Base-by-base conservation (phyloP, 805 yeast genomes). In the Yarrowia alimentaria region DNA sequence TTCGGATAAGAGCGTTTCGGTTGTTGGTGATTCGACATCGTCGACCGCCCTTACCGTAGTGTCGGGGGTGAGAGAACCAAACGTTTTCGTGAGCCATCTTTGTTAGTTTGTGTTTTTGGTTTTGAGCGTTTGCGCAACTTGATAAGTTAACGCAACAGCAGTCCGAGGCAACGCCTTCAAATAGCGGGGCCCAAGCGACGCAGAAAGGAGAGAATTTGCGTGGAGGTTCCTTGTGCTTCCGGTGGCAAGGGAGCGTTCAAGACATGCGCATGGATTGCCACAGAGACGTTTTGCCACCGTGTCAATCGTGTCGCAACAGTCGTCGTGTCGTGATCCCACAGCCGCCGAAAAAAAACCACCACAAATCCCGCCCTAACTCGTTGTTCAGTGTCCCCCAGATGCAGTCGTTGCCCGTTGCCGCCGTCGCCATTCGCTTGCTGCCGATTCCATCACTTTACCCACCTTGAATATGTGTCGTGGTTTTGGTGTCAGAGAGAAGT, bases 1-100 rank as follows among this genome's bases (percentile, higher is more conserved):
- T 93, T 88, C 99, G 91, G 83, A 93, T 87, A 76, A 93, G 86
- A 83, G 98, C 98, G 68, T 87, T 76, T 90, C 91, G 97, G 77
- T 98, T 87, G 69, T 95, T 81, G 75, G 96, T 88, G 81, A 91
- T 90, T 77, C 98, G 93, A 83, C 98, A 93, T 80, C 87, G 93
- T 81, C 99, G 95, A 70, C 98, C 86, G 80, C 99, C 99, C 87
- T 93, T 93, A 78, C 99, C 99, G 89, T 81, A 91, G 79, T 85
- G 90, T 87, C 98, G 88, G 83, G 99, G 99, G 95, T 93, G 99
- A 75, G 98, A 90, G 84, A 77, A 93, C 99, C 99, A 93, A 83
- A 91, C 95, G 89, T 88, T 84, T 84, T 88, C 96, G 96, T 90
- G 98, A 85, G 97, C 96, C 98, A 90, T 90, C 58, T 78, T 85